Percentiles rank a stretch among this genome's conserved stretches.
Evolutionary conservation across 2,329 filamentous ascomycete species (phyloP).

Genomic region (Nannizziopsis barbatae): DNA sequence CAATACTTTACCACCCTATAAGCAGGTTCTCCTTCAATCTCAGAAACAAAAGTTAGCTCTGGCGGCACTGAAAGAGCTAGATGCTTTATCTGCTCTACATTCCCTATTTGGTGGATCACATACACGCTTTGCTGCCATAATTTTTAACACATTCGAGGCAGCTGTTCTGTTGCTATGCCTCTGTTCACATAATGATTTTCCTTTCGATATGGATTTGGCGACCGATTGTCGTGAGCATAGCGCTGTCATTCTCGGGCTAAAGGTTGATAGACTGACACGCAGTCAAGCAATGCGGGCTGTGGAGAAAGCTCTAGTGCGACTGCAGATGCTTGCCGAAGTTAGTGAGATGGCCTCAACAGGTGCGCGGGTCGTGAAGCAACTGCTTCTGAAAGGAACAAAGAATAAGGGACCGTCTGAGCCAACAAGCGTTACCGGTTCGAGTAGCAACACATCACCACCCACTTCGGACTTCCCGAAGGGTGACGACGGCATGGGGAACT

Average conservation of each 20-base stretch:
- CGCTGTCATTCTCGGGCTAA: not conserved
- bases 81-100: slow-evolving; percentile 1
- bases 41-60: not conserved
- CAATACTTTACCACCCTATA: slow-evolving; percentile 1
- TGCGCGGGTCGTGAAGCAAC: no score
- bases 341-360: not conserved
- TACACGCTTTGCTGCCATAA: slow-evolving; percentile 3
- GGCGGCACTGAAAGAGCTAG: not conserved
- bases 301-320: not conserved
- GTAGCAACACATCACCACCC: no score
- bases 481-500: no score
- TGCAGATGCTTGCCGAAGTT: slow-evolving; percentile 3
- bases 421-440: no score
- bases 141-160: slow-evolving; percentile 6
- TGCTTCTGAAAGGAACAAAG: no score
- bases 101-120: slow-evolving; percentile 1
- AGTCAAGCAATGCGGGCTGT: not conserved
- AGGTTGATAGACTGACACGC: not conserved
- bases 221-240: no score
- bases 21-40: slow-evolving; percentile 1
- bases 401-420: no score
- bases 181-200: slow-evolving; percentile 1
- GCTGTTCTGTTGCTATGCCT: slow-evolving; percentile 2
- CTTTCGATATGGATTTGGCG: no score
- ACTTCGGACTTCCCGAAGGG: no score